Base-by-base conservation (phyloP, 108 stramenopile genomes). In the Ochromonas danica region DNA sequence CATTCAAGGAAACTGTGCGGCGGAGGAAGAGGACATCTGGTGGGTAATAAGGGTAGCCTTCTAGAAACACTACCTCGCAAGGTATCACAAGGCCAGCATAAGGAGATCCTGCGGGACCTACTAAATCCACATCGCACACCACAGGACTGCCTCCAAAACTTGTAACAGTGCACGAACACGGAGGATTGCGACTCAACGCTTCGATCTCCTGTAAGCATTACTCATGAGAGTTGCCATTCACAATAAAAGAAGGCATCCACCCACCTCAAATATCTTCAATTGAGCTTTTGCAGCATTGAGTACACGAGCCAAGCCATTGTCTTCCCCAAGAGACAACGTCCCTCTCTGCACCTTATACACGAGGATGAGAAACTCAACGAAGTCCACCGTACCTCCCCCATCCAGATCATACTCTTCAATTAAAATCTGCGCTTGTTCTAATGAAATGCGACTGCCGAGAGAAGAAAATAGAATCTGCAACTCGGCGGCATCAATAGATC, bases 31-130 rank as follows among this genome's bases (percentile, higher is more conserved):
- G 6, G 17, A 67, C 31, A 67, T 67, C 63, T 36, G 63, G 63
- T 35, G 31, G 3, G 25, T 6, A 6, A 67, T 67, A 75, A 27
- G 72, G 72, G 25, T 75, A 75, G 28, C 72, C 72, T 14, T 75
- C 17, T 28, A 27, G 6, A 27, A 57, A 33, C 10, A 36, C 35
- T 60, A 75, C 72, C 6, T 42, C 6, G 17, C 6, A 41, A 10
- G 31, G 28, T 30, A 10, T 10, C 25, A 22, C 17, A 45, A 6
- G 14, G 6, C 35, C 72, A 3, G 6, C 35, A 27, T 27, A 27
- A 57, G 6, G 6, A 42, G 72, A 57, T 22, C 41, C 72, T 30
- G 31, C 14, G 6, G n/a, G 72, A 10, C 25, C 72, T 45, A 35
- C 31, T 14, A 75, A 14, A n/a, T 6, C 25, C 3, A 75, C 43